A percentile compares a stretch with the other conserved stretches of the same genome.
phyloP scores from a whole-genome alignment of 306 rosid genomes.

The Rubus idaeus region DNA sequence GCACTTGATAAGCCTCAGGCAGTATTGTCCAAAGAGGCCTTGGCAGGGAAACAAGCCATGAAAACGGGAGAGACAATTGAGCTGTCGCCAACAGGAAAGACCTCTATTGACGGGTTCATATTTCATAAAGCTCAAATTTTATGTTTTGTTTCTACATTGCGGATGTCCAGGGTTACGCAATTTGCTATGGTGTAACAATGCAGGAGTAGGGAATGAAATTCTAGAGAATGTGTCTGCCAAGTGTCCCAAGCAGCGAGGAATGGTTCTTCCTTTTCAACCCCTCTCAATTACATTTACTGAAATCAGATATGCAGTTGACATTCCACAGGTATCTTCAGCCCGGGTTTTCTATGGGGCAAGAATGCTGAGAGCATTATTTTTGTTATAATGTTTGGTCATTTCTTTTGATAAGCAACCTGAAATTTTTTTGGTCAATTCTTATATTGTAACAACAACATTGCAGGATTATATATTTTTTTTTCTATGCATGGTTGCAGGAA shows the following conservation, averaged over 20 bases:
- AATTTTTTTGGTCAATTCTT: neutral
- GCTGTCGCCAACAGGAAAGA: constrained; percentile 30
- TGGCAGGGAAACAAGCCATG: constrained; percentile 42
- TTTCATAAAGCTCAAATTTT: constrained; percentile 21
- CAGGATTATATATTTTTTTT: neutral
- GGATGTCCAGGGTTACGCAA: constrained; percentile 3
- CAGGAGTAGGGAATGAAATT: constrained; percentile 49
- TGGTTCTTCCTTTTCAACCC: constrained; percentile 85
- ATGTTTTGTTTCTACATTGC: neutral
- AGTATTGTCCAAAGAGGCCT: constrained; percentile 53
- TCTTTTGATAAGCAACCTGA: neutral
- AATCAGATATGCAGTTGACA: constrained; percentile 68
- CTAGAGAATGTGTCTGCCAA: constrained; percentile 38
- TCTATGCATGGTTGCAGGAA: constrained; percentile 45
- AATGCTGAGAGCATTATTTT: too few species aligned
- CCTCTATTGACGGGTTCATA: constrained; percentile 31
- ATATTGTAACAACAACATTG: neutral
- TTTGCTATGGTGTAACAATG: constrained; percentile 17
- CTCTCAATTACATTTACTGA: constrained; percentile 69
- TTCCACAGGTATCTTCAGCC: constrained; percentile 60
- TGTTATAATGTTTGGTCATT: neutral
- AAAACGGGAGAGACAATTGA: constrained; percentile 39
- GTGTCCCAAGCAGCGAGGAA: constrained; percentile 40
- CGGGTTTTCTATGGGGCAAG: neutral
- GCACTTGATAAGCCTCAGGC: constrained; percentile 62